Base-by-base conservation (phyloP, 139 green algal genomes). In the Tetradesmus obliquus region DNA sequence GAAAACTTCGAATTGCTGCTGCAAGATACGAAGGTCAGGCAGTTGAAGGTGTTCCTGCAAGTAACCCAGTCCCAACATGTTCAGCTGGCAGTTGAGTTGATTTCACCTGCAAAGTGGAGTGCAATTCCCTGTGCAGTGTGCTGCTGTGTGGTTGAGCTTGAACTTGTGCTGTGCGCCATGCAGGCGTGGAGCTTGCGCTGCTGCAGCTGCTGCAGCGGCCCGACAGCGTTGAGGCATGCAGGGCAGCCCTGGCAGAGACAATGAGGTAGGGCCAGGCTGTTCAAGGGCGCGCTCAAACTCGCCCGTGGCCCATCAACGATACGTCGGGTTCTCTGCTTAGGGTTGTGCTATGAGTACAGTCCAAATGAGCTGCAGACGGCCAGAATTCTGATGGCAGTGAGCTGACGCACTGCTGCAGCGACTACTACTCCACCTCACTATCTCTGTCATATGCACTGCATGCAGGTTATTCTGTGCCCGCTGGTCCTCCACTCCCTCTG, bases 121-220 rank as follows among this genome's bases (percentile, higher is more conserved):
- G 22, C 22, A 3, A 3, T 74, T 53, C 9, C 17, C 54, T 87
- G 19, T 7, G 10, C 0, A 6, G 0, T 22, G 57, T 58, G 79
- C 32, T 84, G 79, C 79, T 22, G 79, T 22, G 66, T 85, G 13
- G 22, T 9, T 85, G 80, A n/a, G 2, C 32, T 45, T 45, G 32
- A 3, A 5, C n/a, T 10, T 51, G 17, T 85, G 80, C 51, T 85
- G 80, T 85, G 80, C 32, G 51, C 12, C 4, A 2, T 24, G 51
- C 66, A 89, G 85, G 85, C 20, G 85, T 89, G 55, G 85, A 89
- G 53, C 22, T 89, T 32, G 62, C 85, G 24, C 19, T 82, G 62
- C 13, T 89, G 17, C 85, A 89, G 66, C 85, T 89, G 55, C 15
- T 89, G 85, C 85, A 76, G 55, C 32, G 71, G 85, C 71, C 12